These are phyloP conservation scores for Pythium volutum DNA, from an alignment of 352 stramenopile genomes.

Conservation along the genomic window DNA sequence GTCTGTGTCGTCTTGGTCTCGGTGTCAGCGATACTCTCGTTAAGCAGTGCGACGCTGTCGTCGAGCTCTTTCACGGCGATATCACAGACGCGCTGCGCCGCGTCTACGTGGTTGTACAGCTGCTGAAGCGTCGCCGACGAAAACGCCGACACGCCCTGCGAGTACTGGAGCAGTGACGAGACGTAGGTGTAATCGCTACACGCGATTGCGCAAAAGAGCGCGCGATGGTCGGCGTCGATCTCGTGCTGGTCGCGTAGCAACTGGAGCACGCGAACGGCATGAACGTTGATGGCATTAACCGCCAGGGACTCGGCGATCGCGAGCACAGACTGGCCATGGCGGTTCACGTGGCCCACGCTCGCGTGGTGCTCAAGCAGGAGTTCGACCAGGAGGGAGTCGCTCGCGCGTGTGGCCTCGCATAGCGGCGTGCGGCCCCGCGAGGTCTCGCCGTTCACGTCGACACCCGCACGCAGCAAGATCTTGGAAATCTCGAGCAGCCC, in stretches of 20 bases:
- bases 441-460: slow-evolving; percentile 66
- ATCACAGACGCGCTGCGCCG: slow-evolving; percentile 24
- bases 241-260: slow-evolving; percentile 41
- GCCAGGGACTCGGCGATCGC: slow-evolving; percentile 38
- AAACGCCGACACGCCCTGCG: slow-evolving; percentile 9
- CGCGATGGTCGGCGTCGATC: slow-evolving; percentile 49
- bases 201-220: slow-evolving; percentile 66
- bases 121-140: not conserved
- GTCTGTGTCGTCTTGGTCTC: slow-evolving; percentile 56
- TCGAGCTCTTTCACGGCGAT: slow-evolving; percentile 27
- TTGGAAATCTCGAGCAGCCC: slow-evolving; percentile 47
- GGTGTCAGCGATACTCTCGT: slow-evolving; percentile 71
- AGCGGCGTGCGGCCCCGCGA: slow-evolving; percentile 63
- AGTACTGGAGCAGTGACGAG: slow-evolving; percentile 40
- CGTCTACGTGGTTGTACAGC: slow-evolving; percentile 18
- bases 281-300: not conserved
- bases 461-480: slow-evolving; percentile 57
- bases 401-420: slow-evolving; percentile 51
- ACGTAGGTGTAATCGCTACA: slow-evolving; percentile 68
- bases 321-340: slow-evolving; percentile 49
- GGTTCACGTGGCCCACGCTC: slow-evolving; percentile 57
- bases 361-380: slow-evolving; percentile 63
- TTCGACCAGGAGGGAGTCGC: slow-evolving; percentile 44
- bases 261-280: slow-evolving; percentile 26
- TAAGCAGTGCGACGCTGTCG: slow-evolving; percentile 48